phyloP scores from a whole-genome alignment of 192 early-diverging fungal species.

The Lunasporangiospora selenospora region DNA sequence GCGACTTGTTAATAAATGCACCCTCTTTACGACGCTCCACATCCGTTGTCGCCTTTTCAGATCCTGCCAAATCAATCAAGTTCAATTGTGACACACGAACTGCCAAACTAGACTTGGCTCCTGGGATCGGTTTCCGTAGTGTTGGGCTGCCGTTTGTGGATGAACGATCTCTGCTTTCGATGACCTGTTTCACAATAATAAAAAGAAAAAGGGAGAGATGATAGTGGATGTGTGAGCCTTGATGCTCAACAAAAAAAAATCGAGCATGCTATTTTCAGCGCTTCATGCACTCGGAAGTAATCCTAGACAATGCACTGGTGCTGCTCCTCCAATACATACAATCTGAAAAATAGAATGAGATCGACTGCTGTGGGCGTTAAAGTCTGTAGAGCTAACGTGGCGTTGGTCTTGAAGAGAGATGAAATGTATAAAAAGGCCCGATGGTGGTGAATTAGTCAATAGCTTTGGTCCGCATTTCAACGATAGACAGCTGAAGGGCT shows the following conservation, averaged over 20 bases:
- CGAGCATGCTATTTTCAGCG: too few relatives aligned
- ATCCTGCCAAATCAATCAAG: constrained; percentile 96
- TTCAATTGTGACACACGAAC: constrained; percentile 65
- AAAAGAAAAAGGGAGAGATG: too few relatives aligned
- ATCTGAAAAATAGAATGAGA: constrained; percentile 98
- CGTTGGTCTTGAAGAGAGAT: constrained; percentile 62
- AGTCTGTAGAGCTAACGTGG: constrained; percentile 90
- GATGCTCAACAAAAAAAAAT: too few relatives aligned
- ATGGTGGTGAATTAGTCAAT: background rate
- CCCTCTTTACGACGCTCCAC: constrained; percentile 93
- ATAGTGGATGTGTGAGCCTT: too few relatives aligned
- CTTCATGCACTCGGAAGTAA: too few relatives aligned
- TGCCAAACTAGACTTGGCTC: constrained; percentile 16
- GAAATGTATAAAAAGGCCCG: background rate
- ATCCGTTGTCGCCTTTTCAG: constrained; percentile 90
- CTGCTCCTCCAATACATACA: constrained; percentile 45
- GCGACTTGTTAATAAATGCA: constrained; percentile 91
- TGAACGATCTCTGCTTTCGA: constrained; percentile 80
- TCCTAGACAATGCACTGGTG: background rate
- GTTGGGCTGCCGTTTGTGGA: constrained; percentile 33
- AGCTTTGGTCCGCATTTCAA: background rate
- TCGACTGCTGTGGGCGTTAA: constrained; percentile 90
- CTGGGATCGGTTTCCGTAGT: constrained; percentile 33
- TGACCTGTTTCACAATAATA: too few relatives aligned
- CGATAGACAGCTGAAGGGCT: background rate